Evolutionary conservation across 805 yeast genomes (phyloP), one percentile per base, ranked within the genome.

Genomic region (Yarrowia divulgata): DNA sequence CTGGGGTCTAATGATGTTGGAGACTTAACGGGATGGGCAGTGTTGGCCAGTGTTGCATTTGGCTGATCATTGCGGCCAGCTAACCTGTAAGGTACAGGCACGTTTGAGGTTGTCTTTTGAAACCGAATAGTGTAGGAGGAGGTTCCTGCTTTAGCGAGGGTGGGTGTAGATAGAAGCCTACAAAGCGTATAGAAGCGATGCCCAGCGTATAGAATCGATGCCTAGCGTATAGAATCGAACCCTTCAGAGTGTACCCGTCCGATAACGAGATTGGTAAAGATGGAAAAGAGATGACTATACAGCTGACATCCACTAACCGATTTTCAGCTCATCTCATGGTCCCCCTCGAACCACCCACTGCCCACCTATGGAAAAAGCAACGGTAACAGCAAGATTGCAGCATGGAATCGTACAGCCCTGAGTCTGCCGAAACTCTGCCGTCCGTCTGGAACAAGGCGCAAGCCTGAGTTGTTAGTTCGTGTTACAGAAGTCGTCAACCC

Each of bases 11-110:
- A 23, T 2, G 29, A 23, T 23, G 29, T 23, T 23, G 29, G 4
- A 4, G 29, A 23, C 29, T 23, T 23, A 23, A 23, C 29, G 29
- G 29, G 29, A 34, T n/a, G 14, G 50, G 55, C 55, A 32, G 55
- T 50, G 55, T 48, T 23, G 7, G 14, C 9, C 12, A 39, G 40
- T 10, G 40, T 16, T 23, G 16, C 45, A 5, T 40, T n/a, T 3
- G 9, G 3, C 45, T 14, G 13, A 23, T 23, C 29, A 23, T 23
- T 49, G 50, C 50, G 50, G 50, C 13, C 50, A 18, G 45, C 19
- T 49, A 34, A 34, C 40, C 57, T 50, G 57, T 50, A 50, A 50
- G 57, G 57, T 34, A 50, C 57, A 50, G 57, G 57, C 57, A 50
- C 57, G 13, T 23, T 23, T 43, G 46, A 10, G 57, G 34, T 14